Evolutionary conservation across 768 basidiomycete genomes (phyloP), one percentile per base, ranked within the genome.

Genomic region (Mycena amicta): DNA sequence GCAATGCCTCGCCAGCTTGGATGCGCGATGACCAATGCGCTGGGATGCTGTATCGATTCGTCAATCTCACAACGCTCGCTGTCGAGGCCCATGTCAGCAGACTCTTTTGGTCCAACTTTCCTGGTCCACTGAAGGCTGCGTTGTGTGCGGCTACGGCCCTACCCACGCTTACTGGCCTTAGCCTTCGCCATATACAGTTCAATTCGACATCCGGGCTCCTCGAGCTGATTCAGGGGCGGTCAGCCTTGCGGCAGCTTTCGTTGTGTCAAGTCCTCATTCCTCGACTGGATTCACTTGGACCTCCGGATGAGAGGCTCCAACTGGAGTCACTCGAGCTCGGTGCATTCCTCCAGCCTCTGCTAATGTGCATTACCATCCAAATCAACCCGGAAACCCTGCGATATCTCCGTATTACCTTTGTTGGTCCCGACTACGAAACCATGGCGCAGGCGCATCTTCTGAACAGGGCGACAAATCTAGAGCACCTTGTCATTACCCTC

Each of bases 361-460:
- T 59, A 15, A 50, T 52, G 4, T 58, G 50, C 5, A 50, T 62
- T 13, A 33, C 43, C 16, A 49, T 43, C 54, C 11, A 20, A 1
- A 4, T 59, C 2, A 40, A 62, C 52, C 25, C 51, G 3, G 40
- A n/a, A 11, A 41, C 20, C n/a, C 50, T 62, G 5, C 45, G 23
- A 4, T 12, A 47, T 28, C 39, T 62, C 4, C 23, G 15, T 5
- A 47, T 39, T 4, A 43, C 49, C 8, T 1, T 52, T 23, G 16
- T 18, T n/a, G 15, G 39, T 1, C 50, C 53, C 12, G 56, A 45
- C 13, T 26, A 47, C 20, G 61, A 58, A 13, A 31, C 50, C 6
- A 30, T 58, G 27, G 33, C 22, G 4, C 61, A 59, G 41, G 6
- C 11, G 26, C 26, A 5, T n/a, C n/a, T 62, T 4, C 45, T 62